Base-by-base conservation (phyloP, 306 rosid species). In the Abrus precatorius region DNA sequence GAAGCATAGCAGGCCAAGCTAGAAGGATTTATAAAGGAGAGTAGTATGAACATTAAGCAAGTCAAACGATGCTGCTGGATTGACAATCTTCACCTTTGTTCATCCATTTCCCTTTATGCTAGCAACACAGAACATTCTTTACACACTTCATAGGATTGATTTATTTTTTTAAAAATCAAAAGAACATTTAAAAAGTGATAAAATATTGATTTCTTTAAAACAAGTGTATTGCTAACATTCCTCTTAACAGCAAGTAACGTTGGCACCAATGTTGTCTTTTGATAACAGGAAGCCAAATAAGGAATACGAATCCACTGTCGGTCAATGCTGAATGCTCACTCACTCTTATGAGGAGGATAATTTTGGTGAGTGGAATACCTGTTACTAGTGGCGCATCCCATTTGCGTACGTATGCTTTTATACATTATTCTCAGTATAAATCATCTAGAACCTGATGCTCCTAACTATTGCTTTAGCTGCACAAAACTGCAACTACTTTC, bases 381-480 rank as follows among this genome's bases (percentile, higher is more conserved):
- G n/a, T 9, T 9, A 32, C 29, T 32, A 60, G 66, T 59, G 32
- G 28, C 29, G 68, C 70, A 74, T 44, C 80, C 44, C 45, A 40
- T 52, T 10, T 74, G 57, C 61, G 43, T 57, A 3, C 13, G 8
- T 71, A 45, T 9, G 69, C 14, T 53, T 70, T 7, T 79, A n/a
- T 20, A 9, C 40, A 32, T 69, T 69, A 57, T 79, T 67, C 82
- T n/a, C 59, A 5, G 10, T 62, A 32, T 14, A 72, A 45, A 41
- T 13, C 7, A 48, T 7, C 62, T 62, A 44, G 86, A 83, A 77
- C 45, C 75, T 62, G 79, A 77, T 77, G 74, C 83, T 34, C 7
- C 33, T 14, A 2, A 8, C 49, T 38, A n/a, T 68, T 69, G 44
- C 50, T 55, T 30, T 69, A 33, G 30, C 48, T 32, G 10, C 49